Conservation (phyloP, 176 grass and related monocot species). For the Oryza rufipogon region DNA sequence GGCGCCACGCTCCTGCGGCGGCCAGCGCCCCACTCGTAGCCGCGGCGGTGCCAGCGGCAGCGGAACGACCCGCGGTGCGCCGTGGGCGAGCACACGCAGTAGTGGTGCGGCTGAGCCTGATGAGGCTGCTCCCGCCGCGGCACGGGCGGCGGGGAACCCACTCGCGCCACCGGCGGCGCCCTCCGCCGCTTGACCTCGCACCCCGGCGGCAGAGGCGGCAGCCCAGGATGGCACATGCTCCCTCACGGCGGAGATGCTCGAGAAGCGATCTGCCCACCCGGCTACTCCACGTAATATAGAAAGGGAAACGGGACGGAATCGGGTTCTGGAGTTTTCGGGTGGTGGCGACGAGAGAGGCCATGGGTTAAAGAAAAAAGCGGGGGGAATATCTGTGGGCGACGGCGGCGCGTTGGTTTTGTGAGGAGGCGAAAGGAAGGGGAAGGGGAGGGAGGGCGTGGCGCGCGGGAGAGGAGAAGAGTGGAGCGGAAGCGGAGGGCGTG, state of each 20-base stretch:
- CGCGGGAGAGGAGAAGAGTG: too few relatives aligned
- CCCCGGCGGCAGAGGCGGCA: slow-evolving; percentile 53
- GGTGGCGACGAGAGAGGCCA: neutral
- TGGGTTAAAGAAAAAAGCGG: neutral
- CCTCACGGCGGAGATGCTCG: neutral
- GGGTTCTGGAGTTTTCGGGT: too few relatives aligned
- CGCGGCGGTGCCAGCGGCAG: slow-evolving; percentile 63
- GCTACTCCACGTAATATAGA: neutral
- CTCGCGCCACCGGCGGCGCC: neutral
- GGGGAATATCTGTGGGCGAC: slow-evolving; percentile 54
- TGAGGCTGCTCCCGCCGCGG: neutral
- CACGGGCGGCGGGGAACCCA: neutral
- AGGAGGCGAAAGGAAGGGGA: neutral
- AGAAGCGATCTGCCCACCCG: neutral
- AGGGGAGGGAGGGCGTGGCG: too few relatives aligned
- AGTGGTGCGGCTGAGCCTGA: slow-evolving; percentile 21
- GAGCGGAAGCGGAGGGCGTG: slow-evolving; percentile 4
- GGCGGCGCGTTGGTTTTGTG: slow-evolving; percentile 12
- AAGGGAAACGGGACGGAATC: neutral
- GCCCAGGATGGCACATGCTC: slow-evolving; percentile 48
- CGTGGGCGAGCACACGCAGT: slow-evolving; percentile 67
- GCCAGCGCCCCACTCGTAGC: slow-evolving; percentile 39
- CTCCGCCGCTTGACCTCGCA: slow-evolving; percentile 28
- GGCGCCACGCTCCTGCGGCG: neutral
- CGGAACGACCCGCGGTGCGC: slow-evolving; percentile 70